Percentiles rank a stretch among this genome's conserved stretches.
These are phyloP conservation scores for Leptodontidium sp. DNA, from an alignment of 2,329 filamentous ascomycete genomes.

Conservation along the genomic window DNA sequence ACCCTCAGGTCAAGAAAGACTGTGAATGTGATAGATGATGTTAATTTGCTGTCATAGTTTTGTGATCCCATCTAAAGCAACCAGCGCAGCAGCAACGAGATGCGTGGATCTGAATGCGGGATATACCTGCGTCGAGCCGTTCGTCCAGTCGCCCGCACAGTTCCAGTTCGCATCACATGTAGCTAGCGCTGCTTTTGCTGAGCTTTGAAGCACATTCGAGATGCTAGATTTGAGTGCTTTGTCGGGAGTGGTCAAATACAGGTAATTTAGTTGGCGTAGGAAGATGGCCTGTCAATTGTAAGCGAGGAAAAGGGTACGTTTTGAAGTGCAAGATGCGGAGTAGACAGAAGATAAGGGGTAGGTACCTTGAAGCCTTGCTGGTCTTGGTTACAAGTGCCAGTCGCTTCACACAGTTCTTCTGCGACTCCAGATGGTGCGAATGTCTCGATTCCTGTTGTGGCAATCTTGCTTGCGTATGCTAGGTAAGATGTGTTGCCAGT, in stretches of 20 bases:
- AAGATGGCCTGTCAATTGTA: slow-evolving; percentile 15
- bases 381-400: slow-evolving; percentile 16
- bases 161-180: slow-evolving; percentile 18
- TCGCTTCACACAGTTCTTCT: slow-evolving; percentile 18
- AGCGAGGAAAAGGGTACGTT: neutral
- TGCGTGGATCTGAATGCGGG: slow-evolving; percentile 21
- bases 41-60: neutral
- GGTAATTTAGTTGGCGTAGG: slow-evolving; percentile 16
- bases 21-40: neutral
- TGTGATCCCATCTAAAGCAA: slow-evolving; percentile 14
- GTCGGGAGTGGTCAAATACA: slow-evolving; percentile 10
- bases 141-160: slow-evolving; percentile 17
- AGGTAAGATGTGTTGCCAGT: slow-evolving; percentile 22
- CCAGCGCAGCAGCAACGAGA: slow-evolving; percentile 19
- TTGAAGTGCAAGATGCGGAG: no score
- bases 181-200: slow-evolving; percentile 15
- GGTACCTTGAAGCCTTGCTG: slow-evolving; percentile 23
- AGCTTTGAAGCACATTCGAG: slow-evolving; percentile 1
- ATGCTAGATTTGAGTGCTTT: slow-evolving; percentile 8
- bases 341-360: no score
- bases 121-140: slow-evolving; percentile 10
- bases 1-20: neutral
- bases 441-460: slow-evolving; percentile 8
- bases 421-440: slow-evolving; percentile 20
- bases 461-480: slow-evolving; percentile 14